These are phyloP conservation scores for Lichtheimia hyalospora DNA, from an alignment of 371 early-diverging fungal species.

Conservation along the genomic window DNA sequence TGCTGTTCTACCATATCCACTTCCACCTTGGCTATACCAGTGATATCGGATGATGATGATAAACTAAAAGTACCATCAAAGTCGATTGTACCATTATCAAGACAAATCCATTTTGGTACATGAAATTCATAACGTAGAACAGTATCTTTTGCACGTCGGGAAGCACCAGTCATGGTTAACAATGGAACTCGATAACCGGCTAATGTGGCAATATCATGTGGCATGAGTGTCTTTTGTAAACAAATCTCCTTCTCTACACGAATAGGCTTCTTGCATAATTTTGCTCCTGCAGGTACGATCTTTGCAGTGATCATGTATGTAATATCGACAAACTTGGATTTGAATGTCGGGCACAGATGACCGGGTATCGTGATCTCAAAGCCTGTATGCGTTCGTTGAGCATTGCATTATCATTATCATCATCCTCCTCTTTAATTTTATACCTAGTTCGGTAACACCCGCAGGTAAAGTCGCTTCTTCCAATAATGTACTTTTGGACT, in stretches of 20 bases:
- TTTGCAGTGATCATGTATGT: conserved; percentile 20
- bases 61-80: conserved; percentile 26
- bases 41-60: neutral
- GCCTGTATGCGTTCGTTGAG: conserved; percentile 4
- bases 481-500: conserved; percentile 22
- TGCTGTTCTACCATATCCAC: conserved; percentile 38
- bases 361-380: conserved; percentile 37
- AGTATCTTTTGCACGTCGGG: conserved; percentile 9
- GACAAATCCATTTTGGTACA: conserved; percentile 32
- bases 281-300: conserved; percentile 18
- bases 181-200: conserved; percentile 25
- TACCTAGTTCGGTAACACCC: conserved; percentile 35
- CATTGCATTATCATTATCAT: no score
- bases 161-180: conserved; percentile 20
- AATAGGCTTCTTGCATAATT: conserved; percentile 21
- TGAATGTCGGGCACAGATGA: conserved; percentile 26
- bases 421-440: neutral
- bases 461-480: conserved; percentile 31
- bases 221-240: conserved; percentile 30
- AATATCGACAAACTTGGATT: conserved; percentile 25
- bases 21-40: conserved; percentile 18
- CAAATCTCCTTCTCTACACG: conserved; percentile 14
- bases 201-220: conserved; percentile 26
- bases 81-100: conserved; percentile 18
- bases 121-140: conserved; percentile 21